Conservation (phyloP, 257 asterid species). For the Catharanthus roseus region DNA sequence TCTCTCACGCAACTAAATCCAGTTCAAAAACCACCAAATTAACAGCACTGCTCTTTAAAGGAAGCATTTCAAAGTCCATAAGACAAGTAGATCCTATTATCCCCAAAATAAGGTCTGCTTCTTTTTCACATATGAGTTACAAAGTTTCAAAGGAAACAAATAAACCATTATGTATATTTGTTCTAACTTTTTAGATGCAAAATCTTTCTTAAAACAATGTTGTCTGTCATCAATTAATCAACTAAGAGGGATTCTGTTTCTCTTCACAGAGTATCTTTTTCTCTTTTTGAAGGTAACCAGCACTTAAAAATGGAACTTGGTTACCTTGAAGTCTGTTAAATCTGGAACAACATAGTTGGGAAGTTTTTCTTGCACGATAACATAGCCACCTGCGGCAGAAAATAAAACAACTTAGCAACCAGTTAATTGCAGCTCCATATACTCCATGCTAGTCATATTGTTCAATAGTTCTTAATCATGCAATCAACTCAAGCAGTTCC, state of each 20-base stretch:
- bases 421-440: neutral
- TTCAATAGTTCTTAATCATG: neutral
- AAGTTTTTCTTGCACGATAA: slow-evolving; percentile 59
- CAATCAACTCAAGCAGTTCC: neutral
- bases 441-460: neutral
- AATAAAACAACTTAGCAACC: neutral
- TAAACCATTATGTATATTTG: neutral
- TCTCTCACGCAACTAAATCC: neutral
- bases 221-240: neutral
- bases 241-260: neutral
- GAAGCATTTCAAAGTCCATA: neutral
- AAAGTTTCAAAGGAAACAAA: neutral
- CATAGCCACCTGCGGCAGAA: slow-evolving; percentile 10
- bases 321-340: slow-evolving; percentile 76
- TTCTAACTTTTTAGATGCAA: neutral
- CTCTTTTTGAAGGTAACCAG: too few relatives aligned
- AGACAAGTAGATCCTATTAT: neutral
- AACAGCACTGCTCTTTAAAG: neutral
- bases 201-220: neutral
- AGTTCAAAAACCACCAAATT: neutral
- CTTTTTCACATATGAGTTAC: neutral
- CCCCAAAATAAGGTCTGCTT: neutral
- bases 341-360: slow-evolving; percentile 84
- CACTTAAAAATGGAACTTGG: neutral
- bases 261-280: neutral